Conservation (phyloP, 805 yeast species). For the Wickerhamiella dianesei region DNA sequence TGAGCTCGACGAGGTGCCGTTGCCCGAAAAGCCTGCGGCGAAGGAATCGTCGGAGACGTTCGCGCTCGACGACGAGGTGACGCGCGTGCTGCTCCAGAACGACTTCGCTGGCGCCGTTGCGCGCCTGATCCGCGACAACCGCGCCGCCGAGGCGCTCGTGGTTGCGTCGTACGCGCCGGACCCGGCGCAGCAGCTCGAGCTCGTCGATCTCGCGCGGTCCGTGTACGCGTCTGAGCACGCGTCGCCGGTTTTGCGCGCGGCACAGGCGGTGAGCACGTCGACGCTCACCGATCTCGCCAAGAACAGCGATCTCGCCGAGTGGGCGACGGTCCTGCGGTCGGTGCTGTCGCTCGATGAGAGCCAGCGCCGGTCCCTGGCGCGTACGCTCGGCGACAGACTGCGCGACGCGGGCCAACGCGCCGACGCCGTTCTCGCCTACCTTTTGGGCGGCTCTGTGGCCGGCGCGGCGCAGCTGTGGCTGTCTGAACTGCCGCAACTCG, state of each 20-base stretch:
- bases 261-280: slow-evolving; percentile 48
- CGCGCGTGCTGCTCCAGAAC: slow-evolving; percentile 44
- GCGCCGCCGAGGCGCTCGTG: slow-evolving; percentile 65
- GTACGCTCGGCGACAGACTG: slow-evolving; percentile 65
- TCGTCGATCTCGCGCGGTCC: slow-evolving; percentile 55
- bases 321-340: slow-evolving; percentile 72
- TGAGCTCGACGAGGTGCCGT: slow-evolving; percentile 12
- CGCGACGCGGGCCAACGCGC: slow-evolving; percentile 41
- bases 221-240: slow-evolving; percentile 54
- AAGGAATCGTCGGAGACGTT: slow-evolving; percentile 3
- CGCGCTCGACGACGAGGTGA: slow-evolving; percentile 33
- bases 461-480: slow-evolving; percentile 76
- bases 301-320: slow-evolving; percentile 61
- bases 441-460: slow-evolving; percentile 70
- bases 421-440: slow-evolving; percentile 62
- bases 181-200: slow-evolving; percentile 20
- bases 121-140: slow-evolving; percentile 46
- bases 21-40: slow-evolving; percentile 10
- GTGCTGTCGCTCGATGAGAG: slow-evolving; percentile 18
- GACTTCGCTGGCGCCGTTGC: slow-evolving; percentile 55
- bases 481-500: slow-evolving; percentile 45
- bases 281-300: slow-evolving; percentile 55
- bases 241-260: slow-evolving; percentile 54
- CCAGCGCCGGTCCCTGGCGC: slow-evolving; percentile 3
- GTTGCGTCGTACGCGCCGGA: slow-evolving; percentile 50